Percentiles rank a stretch among this genome's conserved stretches.
phyloP scores from a whole-genome alignment of 78 protist species.

The Chrysochromulina tobinii region DNA sequence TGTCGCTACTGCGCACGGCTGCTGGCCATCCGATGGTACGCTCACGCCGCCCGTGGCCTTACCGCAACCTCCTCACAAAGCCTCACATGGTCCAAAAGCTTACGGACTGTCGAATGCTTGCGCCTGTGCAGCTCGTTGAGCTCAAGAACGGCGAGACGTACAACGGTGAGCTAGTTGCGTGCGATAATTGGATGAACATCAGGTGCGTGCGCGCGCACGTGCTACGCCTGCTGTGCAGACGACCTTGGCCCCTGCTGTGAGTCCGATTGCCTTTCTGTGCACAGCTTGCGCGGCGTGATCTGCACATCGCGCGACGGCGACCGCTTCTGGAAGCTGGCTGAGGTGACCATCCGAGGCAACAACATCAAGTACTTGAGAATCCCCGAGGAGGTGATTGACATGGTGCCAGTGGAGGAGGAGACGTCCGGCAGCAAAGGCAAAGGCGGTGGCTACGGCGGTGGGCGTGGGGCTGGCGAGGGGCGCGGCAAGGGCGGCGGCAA shows the following conservation, averaged over 20 bases:
- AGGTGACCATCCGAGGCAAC: constrained; percentile 89
- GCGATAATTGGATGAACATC: constrained; percentile 92
- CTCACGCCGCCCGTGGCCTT: neutral
- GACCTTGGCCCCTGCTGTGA: too few relatives aligned
- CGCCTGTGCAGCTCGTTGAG: constrained; percentile 79
- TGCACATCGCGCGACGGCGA: constrained; percentile 87
- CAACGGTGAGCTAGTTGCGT: constrained; percentile 83
- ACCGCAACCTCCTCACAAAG: too few relatives aligned
- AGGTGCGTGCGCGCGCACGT: neutral
- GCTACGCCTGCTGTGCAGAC: too few relatives aligned
- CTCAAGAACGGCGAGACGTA: constrained; percentile 93
- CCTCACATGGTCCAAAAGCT: too few relatives aligned
- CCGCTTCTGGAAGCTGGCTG: constrained; percentile 81
- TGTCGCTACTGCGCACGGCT: constrained; percentile 79
- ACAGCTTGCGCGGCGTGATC: constrained; percentile 67
- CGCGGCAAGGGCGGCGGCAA: neutral
- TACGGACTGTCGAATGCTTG: too few relatives aligned
- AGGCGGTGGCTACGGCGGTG: neutral
- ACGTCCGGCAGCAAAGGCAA: neutral
- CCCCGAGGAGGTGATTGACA: constrained; percentile 78
- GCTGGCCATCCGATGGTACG: constrained; percentile 78
- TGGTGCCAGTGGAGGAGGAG: constrained; percentile 29
- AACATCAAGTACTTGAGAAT: constrained; percentile 85
- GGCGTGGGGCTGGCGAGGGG: neutral
- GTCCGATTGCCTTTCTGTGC: neutral